Evolutionary conservation across 805 yeast species (phyloP).

Genomic region (Teunomyces barrocoloradensis): DNA sequence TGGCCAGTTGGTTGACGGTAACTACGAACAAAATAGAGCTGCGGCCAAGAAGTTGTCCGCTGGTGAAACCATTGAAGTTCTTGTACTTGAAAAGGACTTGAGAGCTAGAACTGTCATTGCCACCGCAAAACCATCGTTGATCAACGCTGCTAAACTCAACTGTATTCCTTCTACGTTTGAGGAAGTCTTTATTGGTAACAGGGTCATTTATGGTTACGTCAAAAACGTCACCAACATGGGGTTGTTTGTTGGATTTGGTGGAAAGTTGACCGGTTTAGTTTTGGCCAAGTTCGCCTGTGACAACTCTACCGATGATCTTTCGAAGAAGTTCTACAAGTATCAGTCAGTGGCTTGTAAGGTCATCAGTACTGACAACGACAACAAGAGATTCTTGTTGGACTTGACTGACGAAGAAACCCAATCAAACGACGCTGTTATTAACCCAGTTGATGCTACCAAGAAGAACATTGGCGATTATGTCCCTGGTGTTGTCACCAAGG

Average conservation of each 20-base stretch:
- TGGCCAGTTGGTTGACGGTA: slow-evolving; percentile 77
- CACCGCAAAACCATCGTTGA: slow-evolving; percentile 62
- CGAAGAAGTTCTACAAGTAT: slow-evolving; percentile 52
- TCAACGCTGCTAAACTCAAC: slow-evolving; percentile 56
- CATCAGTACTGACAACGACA: slow-evolving; percentile 63
- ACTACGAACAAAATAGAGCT: slow-evolving; percentile 69
- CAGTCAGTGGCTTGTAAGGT: slow-evolving; percentile 75
- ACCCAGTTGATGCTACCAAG: slow-evolving; percentile 60
- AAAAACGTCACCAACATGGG: slow-evolving; percentile 79
- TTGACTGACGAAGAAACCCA: slow-evolving; percentile 38
- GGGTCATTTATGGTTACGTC: slow-evolving; percentile 66
- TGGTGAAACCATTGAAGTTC: slow-evolving; percentile 60
- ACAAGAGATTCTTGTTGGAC: slow-evolving; percentile 68
- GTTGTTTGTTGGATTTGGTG: slow-evolving; percentile 78
- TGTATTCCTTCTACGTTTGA: slow-evolving; percentile 57
- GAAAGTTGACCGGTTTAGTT: slow-evolving; percentile 78
- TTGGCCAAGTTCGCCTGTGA: slow-evolving; percentile 69
- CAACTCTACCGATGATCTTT: slow-evolving; percentile 49
- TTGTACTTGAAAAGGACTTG: slow-evolving; percentile 65
- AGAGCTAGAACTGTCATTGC: slow-evolving; percentile 60
- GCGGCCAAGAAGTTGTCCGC: slow-evolving; percentile 57
- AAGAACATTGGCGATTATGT: slow-evolving; percentile 48
- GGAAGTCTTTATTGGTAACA: slow-evolving; percentile 49
- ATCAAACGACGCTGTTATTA: slow-evolving; percentile 34
- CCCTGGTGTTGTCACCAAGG: slow-evolving; percentile 63